Base-by-base conservation (phyloP, 2,329 filamentous ascomycete species). In the Calonectria montana region DNA sequence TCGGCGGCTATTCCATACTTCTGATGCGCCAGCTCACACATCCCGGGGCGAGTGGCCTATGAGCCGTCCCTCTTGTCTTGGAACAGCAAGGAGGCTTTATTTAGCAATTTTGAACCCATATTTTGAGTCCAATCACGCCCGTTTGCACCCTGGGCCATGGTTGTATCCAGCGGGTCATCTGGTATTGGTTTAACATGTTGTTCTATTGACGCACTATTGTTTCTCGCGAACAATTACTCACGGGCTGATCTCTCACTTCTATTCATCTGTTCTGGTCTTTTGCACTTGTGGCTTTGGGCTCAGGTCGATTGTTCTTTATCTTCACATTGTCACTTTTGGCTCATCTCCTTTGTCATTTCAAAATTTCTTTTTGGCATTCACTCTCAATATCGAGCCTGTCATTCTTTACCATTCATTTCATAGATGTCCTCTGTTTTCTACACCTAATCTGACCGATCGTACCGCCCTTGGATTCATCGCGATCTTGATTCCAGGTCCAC, bases 1-100 rank as follows among this genome's bases (percentile, higher is more conserved):
- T 73, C 76, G 82, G 85, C 85, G 85, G 83, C 82, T 85, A 83
- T 82, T 80, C 78, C 79, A 83, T 72, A 83, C 82, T 53, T 69
- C 64, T 48, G 67, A 71, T 79, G 75, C 75, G 70, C 75, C 76
- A 79, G 74, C 69, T 73, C 72, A 74, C 69, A 72, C 74, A 74
- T 76, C 74, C 74, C 77, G 69, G 69, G 64, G 66, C 70, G 66
- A 69, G 41, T 27, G 59, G 73, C 78, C 76, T 79, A 79, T 78
- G 73, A 76, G 71, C 70, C 72, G 65, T 73, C 70, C 67, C 66
- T 69, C 35, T 71, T 70, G 70, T 61, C 63, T 71, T 71, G 48
- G 73, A 69, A 59, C 65, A 69, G 64, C 31, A 21, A 18, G 50
- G 69, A 70, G 70, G 73, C 76, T 79, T 78, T 78, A 79, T 79